Base-by-base conservation (phyloP, 2,329 filamentous ascomycete species). In the Botrytis hyacinthi region DNA sequence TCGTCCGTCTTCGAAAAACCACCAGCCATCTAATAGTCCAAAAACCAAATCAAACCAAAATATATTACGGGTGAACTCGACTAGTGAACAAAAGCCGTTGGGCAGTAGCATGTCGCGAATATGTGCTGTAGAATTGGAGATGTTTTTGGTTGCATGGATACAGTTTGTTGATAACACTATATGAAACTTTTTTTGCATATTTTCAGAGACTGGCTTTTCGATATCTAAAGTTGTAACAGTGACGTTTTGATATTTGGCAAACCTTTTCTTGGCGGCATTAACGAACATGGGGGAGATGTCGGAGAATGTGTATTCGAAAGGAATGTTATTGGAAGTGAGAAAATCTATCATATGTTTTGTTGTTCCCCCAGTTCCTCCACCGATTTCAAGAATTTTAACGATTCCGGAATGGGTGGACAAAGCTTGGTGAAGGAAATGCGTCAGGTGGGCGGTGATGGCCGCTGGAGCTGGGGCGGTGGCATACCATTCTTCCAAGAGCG, bases 291-390 rank as follows among this genome's bases (percentile, higher is more conserved):
- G 57, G 32, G 57, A 60, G 14, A 86, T 59, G 63, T 86, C 85
- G 1, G 84, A 85, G 71, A 85, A 83, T 0, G 82, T 84, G 73
- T 86, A 85, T 10, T 80, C 73, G 26, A 85, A 74, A 0, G 77
- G 75, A 1, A 83, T 72, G 10, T 76, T 76, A 0, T 71, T 65
- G 87, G 78, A 0, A 86, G 85, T 2, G 87, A 77, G 62, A 87
- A 81, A 1, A 84, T 83, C 12, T 77, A 66, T 44, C 20, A 66
- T n/a, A n/a, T 44, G 26, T 46, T 42, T 48, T n/a, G 62, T 42
- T 37, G 37, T 46, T 10, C 44, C 44, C 46, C 37, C 62, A 20
- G 62, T 66, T 46, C 57, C 57, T 14, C 57, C 57, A 12, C 57
- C 57, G 1, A 60, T 35, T 60, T 60, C 57, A 68, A 87, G 79